Evolutionary conservation across 2,329 filamentous ascomycete genomes (phyloP).

Genomic region (Penicillium sp.): DNA sequence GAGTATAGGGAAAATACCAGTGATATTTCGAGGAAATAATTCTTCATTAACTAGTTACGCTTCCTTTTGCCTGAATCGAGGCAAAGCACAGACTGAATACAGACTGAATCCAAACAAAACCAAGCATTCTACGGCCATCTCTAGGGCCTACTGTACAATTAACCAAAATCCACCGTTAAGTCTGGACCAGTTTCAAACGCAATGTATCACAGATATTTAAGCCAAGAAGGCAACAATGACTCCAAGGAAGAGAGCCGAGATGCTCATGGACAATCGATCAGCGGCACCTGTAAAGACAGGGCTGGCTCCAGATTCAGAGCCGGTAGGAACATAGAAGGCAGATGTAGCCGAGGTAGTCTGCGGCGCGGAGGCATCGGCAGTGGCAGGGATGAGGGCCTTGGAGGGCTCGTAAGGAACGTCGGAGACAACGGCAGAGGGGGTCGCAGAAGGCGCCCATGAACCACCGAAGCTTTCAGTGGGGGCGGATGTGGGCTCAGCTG

Average conservation of each 20-base stretch:
- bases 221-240: background rate
- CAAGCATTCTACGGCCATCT: background rate
- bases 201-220: background rate
- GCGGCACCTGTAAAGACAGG: constrained; percentile 10
- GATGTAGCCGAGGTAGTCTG: background rate
- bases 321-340: background rate
- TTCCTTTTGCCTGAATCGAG: background rate
- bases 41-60: constrained; percentile 4
- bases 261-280: background rate
- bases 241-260: background rate
- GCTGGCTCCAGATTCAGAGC: background rate
- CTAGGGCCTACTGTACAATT: constrained; percentile 4
- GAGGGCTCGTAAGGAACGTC: constrained; percentile 3
- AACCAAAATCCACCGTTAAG: background rate
- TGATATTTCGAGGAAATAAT: background rate
- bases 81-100: background rate
- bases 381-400: background rate
- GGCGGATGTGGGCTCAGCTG: background rate
- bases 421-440: background rate
- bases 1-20: no score
- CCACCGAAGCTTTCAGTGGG: background rate
- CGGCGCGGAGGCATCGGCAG: background rate
- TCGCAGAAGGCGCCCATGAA: background rate
- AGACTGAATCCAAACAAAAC: background rate
- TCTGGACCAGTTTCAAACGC: background rate